A percentile compares a stretch with the other conserved stretches of the same genome.
phyloP scores from a whole-genome alignment of 2,329 filamentous ascomycete genomes.

The Cytospora paraplurivora region DNA sequence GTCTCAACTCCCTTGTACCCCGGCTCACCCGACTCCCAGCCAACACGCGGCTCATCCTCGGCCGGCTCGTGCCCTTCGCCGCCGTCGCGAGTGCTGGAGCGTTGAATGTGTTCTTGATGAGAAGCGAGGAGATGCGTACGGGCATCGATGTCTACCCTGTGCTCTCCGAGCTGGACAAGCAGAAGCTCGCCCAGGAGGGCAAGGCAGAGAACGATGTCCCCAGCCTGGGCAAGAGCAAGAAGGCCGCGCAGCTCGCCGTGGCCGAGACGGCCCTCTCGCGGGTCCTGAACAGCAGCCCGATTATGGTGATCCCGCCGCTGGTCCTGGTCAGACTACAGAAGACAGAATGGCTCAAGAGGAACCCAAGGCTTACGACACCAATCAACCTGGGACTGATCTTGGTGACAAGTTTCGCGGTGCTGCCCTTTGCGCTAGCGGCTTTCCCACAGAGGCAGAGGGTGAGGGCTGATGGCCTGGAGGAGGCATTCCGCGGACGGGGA shows the following conservation, averaged over 20 bases:
- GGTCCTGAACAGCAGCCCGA: slow-evolving; percentile 90
- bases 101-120: slow-evolving; percentile 97
- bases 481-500: slow-evolving; percentile 81
- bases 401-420: slow-evolving; percentile 80
- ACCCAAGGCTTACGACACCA: slow-evolving; percentile 76
- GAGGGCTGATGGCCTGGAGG: slow-evolving; percentile 72
- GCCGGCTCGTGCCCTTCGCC: slow-evolving; percentile 91
- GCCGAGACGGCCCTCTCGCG: slow-evolving; percentile 89
- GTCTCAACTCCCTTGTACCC: slow-evolving; percentile 87
- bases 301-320: slow-evolving; percentile 94
- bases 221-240: slow-evolving; percentile 82
- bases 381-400: slow-evolving; percentile 88
- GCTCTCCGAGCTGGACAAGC: slow-evolving; percentile 69
- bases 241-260: slow-evolving; percentile 85
- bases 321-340: slow-evolving; percentile 82
- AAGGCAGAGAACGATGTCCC: slow-evolving; percentile 65
- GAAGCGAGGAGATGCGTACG: slow-evolving; percentile 87
- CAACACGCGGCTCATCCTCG: slow-evolving; percentile 73
- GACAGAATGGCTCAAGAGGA: slow-evolving; percentile 75
- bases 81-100: slow-evolving; percentile 90
- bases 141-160: slow-evolving; percentile 93
- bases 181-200: slow-evolving; percentile 56
- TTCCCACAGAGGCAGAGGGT: slow-evolving; percentile 92
- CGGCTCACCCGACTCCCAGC: slow-evolving; percentile 76
- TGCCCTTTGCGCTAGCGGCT: slow-evolving; percentile 85